These are phyloP conservation scores for Leucosporidium creatinivorum DNA, from an alignment of 768 basidiomycete species.

Conservation along the genomic window DNA sequence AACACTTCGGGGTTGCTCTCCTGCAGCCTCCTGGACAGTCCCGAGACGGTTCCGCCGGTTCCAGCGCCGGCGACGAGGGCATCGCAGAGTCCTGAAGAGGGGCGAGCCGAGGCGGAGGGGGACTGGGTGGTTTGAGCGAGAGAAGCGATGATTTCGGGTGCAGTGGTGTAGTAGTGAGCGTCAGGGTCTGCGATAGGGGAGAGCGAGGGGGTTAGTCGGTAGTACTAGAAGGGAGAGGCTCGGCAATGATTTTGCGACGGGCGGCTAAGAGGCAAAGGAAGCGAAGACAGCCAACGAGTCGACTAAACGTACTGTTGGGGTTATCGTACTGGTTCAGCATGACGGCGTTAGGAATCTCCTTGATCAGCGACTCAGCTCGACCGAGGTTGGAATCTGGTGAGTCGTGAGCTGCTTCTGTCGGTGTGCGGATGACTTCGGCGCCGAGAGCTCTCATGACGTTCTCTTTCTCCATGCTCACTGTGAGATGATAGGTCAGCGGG, in stretches of 20 bases:
- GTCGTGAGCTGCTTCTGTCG: conserved; percentile 80
- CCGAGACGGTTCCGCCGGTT: conserved; percentile 93
- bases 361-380: conserved; percentile 71
- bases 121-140: conserved; percentile 55
- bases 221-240: too few relatives aligned
- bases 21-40: conserved; percentile 70
- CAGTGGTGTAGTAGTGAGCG: conserved; percentile 85
- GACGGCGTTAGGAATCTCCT: conserved; percentile 71
- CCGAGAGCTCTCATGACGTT: conserved; percentile 83
- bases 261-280: background rate
- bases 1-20: conserved; percentile 67
- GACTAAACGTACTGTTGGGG: conserved; percentile 61
- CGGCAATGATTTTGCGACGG: too few relatives aligned
- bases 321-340: conserved; percentile 79
- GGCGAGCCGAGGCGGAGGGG: conserved; percentile 75
- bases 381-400: conserved; percentile 87
- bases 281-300: background rate
- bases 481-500: background rate
- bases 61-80: conserved; percentile 79
- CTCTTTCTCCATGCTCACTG: conserved; percentile 92
- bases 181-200: conserved; percentile 27
- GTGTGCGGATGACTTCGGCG: conserved; percentile 89
- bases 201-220: background rate
- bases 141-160: conserved; percentile 82
- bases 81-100: conserved; percentile 55